phyloP scores from a whole-genome alignment of 139 green algal species.

The Trebouxia sp. region DNA sequence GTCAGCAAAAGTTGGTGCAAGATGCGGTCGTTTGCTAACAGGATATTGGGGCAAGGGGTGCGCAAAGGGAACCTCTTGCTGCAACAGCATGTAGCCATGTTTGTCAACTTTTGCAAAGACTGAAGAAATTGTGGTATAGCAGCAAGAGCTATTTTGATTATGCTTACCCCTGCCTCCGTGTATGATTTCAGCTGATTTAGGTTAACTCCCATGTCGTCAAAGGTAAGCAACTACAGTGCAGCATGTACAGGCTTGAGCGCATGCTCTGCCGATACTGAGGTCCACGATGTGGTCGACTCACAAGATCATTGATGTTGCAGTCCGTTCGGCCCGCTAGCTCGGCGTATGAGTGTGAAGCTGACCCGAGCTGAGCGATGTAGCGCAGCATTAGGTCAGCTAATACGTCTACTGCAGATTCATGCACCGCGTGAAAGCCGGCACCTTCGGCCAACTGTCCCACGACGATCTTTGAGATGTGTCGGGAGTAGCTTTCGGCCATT shows the following conservation, averaged over 20 bases:
- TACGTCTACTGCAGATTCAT: conserved; percentile 74
- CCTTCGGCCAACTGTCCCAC: conserved; percentile 67
- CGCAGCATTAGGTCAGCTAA: conserved; percentile 80
- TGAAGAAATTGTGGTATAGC: too few relatives aligned
- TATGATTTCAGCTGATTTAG: conserved; percentile 58
- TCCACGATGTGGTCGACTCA: too few relatives aligned
- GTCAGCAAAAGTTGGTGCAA: conserved; percentile 61
- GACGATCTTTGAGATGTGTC: conserved; percentile 55
- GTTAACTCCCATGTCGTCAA: conserved; percentile 74
- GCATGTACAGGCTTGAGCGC: not conserved
- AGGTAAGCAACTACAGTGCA: conserved; percentile 55
- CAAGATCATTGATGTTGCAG: conserved; percentile 71
- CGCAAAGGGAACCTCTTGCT: conserved; percentile 69
- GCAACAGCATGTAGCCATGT: not conserved
- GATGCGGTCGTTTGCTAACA: conserved; percentile 40
- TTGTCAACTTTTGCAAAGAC: not conserved
- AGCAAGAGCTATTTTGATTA: not conserved
- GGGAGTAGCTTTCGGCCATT: conserved; percentile 76
- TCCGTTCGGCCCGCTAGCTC: conserved; percentile 75
- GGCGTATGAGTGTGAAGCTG: conserved; percentile 64
- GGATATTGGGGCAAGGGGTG: conserved; percentile 68
- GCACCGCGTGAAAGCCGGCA: conserved; percentile 54
- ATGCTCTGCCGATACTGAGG: too few relatives aligned
- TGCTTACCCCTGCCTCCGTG: conserved; percentile 18
- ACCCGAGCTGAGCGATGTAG: conserved; percentile 72